A percentile compares a stretch with the other conserved stretches of the same genome.
phyloP scores from a whole-genome alignment of 768 basidiomycete species.

The Mycena rosella region DNA sequence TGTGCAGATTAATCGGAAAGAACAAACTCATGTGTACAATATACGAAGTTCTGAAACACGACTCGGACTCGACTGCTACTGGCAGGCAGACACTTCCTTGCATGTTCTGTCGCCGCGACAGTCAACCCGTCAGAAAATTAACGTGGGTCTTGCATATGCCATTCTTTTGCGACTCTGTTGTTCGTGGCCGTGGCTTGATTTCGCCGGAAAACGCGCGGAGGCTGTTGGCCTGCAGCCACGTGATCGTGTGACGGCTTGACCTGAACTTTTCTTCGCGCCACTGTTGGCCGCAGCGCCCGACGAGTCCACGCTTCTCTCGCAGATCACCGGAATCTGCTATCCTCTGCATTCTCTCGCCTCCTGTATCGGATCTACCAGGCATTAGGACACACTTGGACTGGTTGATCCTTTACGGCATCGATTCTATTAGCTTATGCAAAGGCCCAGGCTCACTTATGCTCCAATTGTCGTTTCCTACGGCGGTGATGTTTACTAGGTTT shows the following conservation, averaged over 20 bases:
- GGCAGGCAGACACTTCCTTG: too few relatives aligned
- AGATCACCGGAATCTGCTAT: neutral
- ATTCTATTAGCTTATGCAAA: too few relatives aligned
- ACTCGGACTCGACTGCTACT: too few relatives aligned
- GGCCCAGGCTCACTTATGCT: too few relatives aligned
- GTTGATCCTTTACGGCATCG: neutral
- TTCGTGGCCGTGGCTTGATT: neutral
- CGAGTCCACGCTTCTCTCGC: neutral
- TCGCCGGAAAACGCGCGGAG: neutral
- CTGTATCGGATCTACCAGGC: slow-evolving; percentile 6
- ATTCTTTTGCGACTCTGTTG: neutral
- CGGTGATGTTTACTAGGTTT: too few relatives aligned
- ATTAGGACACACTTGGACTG: neutral
- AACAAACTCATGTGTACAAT: slow-evolving; percentile 19
- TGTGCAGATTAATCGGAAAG: neutral
- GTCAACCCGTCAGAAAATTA: too few relatives aligned
- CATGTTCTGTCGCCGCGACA: neutral
- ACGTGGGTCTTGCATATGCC: neutral
- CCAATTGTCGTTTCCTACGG: too few relatives aligned
- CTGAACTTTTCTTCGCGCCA: neutral
- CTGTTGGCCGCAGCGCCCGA: too few relatives aligned
- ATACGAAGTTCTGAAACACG: slow-evolving; percentile 2
- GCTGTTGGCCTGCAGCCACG: neutral
- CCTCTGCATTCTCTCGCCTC: neutral
- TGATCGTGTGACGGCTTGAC: neutral